phyloP scores from a whole-genome alignment of 352 stramenopile species.

The Phytophthora fragariaefolia region DNA sequence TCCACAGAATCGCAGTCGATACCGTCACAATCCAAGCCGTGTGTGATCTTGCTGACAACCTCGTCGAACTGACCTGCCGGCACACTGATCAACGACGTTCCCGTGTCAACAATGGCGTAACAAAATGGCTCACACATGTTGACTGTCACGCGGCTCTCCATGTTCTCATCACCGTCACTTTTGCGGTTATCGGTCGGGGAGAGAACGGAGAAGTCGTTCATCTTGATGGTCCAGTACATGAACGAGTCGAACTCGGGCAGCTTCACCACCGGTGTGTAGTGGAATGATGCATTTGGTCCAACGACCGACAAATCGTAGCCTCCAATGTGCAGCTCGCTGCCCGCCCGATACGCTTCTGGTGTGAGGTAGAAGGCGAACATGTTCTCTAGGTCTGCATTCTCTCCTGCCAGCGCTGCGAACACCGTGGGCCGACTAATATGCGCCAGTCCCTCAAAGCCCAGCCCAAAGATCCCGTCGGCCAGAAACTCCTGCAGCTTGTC shows the following conservation, averaged over 20 bases:
- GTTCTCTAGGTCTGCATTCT: slow-evolving; percentile 79
- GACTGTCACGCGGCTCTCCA: slow-evolving; percentile 10
- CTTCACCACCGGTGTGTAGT: slow-evolving; percentile 89
- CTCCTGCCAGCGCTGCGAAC: slow-evolving; percentile 66
- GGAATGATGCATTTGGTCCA: slow-evolving; percentile 82
- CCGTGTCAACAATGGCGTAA: slow-evolving; percentile 90
- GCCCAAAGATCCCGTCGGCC: slow-evolving; percentile 88
- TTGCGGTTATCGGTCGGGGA: slow-evolving; percentile 6
- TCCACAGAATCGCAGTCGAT: slow-evolving; percentile 64
- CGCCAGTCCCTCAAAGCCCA: slow-evolving; percentile 87
- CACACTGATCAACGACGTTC: slow-evolving; percentile 87
- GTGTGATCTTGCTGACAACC: slow-evolving; percentile 67
- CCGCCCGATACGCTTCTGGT: slow-evolving; percentile 66
- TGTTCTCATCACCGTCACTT: neutral
- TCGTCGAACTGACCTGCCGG: slow-evolving; percentile 72
- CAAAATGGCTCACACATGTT: slow-evolving; percentile 83
- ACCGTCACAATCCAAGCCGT: slow-evolving; percentile 68
- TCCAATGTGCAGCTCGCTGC: slow-evolving; percentile 85
- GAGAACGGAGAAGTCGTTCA: slow-evolving; percentile 63
- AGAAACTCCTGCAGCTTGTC: slow-evolving; percentile 83
- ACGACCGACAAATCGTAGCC: slow-evolving; percentile 87
- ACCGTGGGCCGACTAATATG: slow-evolving; percentile 89
- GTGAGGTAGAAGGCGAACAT: slow-evolving; percentile 92
- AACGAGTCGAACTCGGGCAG: slow-evolving; percentile 78
- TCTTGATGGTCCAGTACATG: slow-evolving; percentile 89